Evolutionary conservation across 2,329 filamentous ascomycete species (phyloP).

Genomic region (Alternaria viburni): DNA sequence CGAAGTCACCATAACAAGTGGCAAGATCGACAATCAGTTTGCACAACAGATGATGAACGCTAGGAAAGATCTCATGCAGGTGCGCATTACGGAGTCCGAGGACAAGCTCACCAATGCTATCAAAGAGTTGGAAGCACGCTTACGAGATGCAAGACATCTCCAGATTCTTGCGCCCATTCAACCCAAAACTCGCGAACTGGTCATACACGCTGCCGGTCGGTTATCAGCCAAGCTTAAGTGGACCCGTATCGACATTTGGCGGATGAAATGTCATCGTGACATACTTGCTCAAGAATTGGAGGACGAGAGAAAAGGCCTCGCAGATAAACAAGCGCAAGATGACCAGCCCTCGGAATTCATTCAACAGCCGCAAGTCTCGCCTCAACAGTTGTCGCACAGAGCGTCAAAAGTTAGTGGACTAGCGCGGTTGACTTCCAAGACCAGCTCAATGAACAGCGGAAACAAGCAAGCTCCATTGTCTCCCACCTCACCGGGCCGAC

Average conservation of each 20-base stretch:
- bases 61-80: slow-evolving; percentile 79
- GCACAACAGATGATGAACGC: slow-evolving; percentile 85
- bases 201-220: slow-evolving; percentile 82
- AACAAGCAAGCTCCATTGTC: slow-evolving; percentile 41
- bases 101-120: slow-evolving; percentile 75
- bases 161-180: slow-evolving; percentile 89
- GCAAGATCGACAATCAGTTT: slow-evolving; percentile 79
- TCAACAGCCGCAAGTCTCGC: slow-evolving; percentile 32
- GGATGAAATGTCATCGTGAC: slow-evolving; percentile 86
- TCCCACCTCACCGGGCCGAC: slow-evolving; percentile 35
- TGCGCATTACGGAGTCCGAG: slow-evolving; percentile 83
- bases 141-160: slow-evolving; percentile 89
- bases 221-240: slow-evolving; percentile 90
- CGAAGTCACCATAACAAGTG: slow-evolving; percentile 74
- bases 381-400: slow-evolving; percentile 32
- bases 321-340: slow-evolving; percentile 34
- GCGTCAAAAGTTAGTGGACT: slow-evolving; percentile 41
- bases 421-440: slow-evolving; percentile 45
- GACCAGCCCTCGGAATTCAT: slow-evolving; percentile 33
- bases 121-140: slow-evolving; percentile 79
- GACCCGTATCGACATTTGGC: slow-evolving; percentile 94
- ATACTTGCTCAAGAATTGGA: slow-evolving; percentile 85
- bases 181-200: slow-evolving; percentile 83
- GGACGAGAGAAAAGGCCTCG: slow-evolving; percentile 66
- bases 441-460: slow-evolving; percentile 39